A percentile compares a stretch with the other conserved stretches of the same genome.
These are phyloP conservation scores for Clarireedia homoeocarpa DNA, from an alignment of 2,329 filamentous ascomycete species.

Conservation along the genomic window DNA sequence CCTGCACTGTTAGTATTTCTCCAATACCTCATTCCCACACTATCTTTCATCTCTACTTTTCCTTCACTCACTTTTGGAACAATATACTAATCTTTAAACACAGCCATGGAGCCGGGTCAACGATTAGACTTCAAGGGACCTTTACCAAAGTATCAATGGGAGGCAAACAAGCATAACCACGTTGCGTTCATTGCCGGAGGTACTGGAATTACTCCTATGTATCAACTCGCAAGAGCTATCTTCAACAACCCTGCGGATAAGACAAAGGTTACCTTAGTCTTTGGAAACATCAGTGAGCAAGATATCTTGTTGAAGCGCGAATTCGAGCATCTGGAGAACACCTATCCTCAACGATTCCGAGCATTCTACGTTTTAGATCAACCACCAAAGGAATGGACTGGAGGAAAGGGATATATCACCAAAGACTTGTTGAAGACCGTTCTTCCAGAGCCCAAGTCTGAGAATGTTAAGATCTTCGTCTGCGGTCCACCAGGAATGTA, in stretches of 20 bases:
- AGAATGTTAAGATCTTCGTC: slow-evolving; percentile 94
- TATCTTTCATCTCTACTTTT: neutral
- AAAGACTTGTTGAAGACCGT: slow-evolving; percentile 95
- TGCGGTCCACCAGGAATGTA: slow-evolving; percentile 90
- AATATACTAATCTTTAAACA: neutral
- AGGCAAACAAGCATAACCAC: slow-evolving; percentile 87
- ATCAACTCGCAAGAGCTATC: slow-evolving; percentile 83
- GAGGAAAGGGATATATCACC: slow-evolving; percentile 71
- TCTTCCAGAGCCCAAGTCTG: slow-evolving; percentile 81
- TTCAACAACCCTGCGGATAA: slow-evolving; percentile 95
- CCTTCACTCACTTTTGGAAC: neutral
- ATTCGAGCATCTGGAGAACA: slow-evolving; percentile 82
- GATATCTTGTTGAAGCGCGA: slow-evolving; percentile 89
- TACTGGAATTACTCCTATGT: slow-evolving; percentile 97
- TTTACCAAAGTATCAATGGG: slow-evolving; percentile 87
- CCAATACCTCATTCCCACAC: neutral
- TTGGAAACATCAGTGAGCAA: slow-evolving; percentile 81
- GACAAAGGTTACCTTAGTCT: slow-evolving; percentile 94
- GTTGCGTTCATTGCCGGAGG: slow-evolving; percentile 84
- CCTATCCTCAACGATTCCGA: slow-evolving; percentile 88
- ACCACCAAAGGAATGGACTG: slow-evolving; percentile 67
- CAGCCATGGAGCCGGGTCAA: slow-evolving; percentile 67
- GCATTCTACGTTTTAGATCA: slow-evolving; percentile 92
- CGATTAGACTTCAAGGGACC: slow-evolving; percentile 89
- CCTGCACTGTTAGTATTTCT: slow-evolving; percentile 48